A percentile compares a stretch with the other conserved stretches of the same genome.
Conservation (phyloP, 2,329 filamentous ascomycete species). For the Dothistroma pini region DNA sequence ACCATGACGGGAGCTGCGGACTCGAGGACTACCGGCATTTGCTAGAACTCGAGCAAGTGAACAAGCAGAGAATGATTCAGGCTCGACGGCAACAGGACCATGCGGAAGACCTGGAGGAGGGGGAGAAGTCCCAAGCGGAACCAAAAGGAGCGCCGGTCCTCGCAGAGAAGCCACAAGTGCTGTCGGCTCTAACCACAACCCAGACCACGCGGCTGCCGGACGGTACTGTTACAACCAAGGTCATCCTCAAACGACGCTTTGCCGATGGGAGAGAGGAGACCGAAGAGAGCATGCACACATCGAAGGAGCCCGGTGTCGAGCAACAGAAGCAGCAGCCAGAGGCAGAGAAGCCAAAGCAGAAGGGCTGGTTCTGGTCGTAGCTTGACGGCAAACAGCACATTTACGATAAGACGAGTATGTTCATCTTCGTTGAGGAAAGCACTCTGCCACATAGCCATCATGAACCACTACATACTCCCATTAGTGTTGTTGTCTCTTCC, state of each 20-base stretch:
- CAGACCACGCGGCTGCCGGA: constrained; percentile 54
- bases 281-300: constrained; percentile 52
- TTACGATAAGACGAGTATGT: not conserved
- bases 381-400: not conserved
- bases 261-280: constrained; percentile 59
- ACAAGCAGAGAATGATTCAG: constrained; percentile 2
- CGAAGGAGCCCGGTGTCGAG: constrained; percentile 11
- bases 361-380: constrained; percentile 38
- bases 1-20: not conserved
- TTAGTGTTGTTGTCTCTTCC: not conserved
- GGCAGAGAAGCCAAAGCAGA: constrained; percentile 16
- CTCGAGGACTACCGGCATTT: not conserved
- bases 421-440: constrained; percentile 3
- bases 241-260: constrained; percentile 56
- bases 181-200: constrained; percentile 57
- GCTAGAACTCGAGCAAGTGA: not conserved
- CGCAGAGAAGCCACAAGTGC: constrained; percentile 34
- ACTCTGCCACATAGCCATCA: constrained; percentile 1
- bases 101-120: not conserved
- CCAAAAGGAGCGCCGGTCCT: not conserved
- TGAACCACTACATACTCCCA: not conserved
- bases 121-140: not conserved
- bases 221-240: constrained; percentile 56
- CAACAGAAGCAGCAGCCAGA: constrained; percentile 1
- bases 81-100: constrained; percentile 6